Evolutionary conservation across 208 protist genomes (phyloP), one percentile per base, ranked within the genome.

Genomic region (Phytomonas serpens): DNA sequence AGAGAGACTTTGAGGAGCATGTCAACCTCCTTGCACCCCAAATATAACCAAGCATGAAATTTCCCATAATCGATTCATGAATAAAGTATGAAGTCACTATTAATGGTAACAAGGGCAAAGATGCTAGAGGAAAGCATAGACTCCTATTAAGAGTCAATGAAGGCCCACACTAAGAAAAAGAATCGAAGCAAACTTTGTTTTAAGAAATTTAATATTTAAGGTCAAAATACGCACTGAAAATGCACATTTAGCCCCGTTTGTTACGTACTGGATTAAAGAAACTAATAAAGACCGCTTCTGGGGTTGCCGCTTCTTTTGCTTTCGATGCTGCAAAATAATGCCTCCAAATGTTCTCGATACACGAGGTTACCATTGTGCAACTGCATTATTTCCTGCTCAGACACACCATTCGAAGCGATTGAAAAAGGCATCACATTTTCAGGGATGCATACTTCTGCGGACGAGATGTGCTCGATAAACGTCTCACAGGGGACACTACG

Each of bases 361-460:
- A 38, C 72, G 6, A 71, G 64, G 61, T 83, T 83, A 13, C 69
- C 68, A 4, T 83, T 33, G 52, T 83, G 79, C n/a, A 83, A 71
- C 29, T 47, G 67, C 11, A 83, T 61, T 29, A 83, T 70, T 64
- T 83, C 78, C 33, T n/a, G 70, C 34, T 76, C 70, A 31, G 71
- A 71, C n/a, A 62, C 68, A 51, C 3, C 38, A n/a, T 11, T 42
- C 29, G 32, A 51, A 40, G 14, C 36, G 32, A 16, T 61, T 51
- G 29, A 27, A 37, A 16, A 19, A 14, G 29, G 16, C 29, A 42
- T 38, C 14, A 33, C 62, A 29, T 65, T 65, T 16, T 52, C 2
- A 52, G 14, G 13, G 42, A 3, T 23, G 3, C 2, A 16, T 2
- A 16, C 14, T 4, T 27, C 66, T 52, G 11, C 13, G 23, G 42